phyloP scores from a whole-genome alignment of 1,284 basidiomycete species.

The Trichosporon ovoides region DNA sequence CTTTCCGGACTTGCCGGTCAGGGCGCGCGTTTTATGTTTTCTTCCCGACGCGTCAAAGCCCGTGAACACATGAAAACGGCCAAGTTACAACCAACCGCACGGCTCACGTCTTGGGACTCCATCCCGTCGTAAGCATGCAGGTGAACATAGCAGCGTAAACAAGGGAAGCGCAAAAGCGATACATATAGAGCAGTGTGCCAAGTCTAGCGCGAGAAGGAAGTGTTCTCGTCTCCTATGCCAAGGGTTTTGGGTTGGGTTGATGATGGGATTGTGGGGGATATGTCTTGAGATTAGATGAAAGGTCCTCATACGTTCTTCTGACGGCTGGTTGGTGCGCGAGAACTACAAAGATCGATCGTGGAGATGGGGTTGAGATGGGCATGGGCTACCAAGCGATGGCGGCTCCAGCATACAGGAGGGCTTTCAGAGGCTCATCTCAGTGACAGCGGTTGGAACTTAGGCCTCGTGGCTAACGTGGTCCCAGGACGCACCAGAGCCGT shows the following conservation, averaged over 20 bases:
- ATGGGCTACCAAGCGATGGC: neutral
- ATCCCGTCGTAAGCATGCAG: too few relatives aligned
- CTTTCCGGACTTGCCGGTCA: constrained; percentile 1
- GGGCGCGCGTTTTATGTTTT: constrained; percentile 2
- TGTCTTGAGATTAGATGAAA: neutral
- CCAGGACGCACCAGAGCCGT: constrained; percentile 19
- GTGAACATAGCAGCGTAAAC: too few relatives aligned
- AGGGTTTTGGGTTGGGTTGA: neutral
- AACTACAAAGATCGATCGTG: neutral
- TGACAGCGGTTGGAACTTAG: neutral
- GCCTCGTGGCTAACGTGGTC: constrained; percentile 17
- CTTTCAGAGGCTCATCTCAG: neutral
- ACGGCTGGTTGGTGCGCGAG: neutral
- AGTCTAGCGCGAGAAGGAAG: constrained; percentile 1
- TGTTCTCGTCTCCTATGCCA: constrained; percentile 5
- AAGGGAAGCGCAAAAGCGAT: constrained; percentile 1
- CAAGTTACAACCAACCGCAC: too few relatives aligned
- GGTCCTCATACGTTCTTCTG: too few relatives aligned
- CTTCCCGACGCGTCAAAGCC: neutral
- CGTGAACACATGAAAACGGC: too few relatives aligned
- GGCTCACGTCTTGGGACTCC: too few relatives aligned
- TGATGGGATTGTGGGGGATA: neutral
- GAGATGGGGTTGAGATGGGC: neutral
- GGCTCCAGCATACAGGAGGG: neutral
- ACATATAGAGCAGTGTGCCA: constrained; percentile 6